These are phyloP conservation scores for Pyrenochaeta sp. DNA, from an alignment of 2,329 filamentous ascomycete genomes.

Conservation along the genomic window DNA sequence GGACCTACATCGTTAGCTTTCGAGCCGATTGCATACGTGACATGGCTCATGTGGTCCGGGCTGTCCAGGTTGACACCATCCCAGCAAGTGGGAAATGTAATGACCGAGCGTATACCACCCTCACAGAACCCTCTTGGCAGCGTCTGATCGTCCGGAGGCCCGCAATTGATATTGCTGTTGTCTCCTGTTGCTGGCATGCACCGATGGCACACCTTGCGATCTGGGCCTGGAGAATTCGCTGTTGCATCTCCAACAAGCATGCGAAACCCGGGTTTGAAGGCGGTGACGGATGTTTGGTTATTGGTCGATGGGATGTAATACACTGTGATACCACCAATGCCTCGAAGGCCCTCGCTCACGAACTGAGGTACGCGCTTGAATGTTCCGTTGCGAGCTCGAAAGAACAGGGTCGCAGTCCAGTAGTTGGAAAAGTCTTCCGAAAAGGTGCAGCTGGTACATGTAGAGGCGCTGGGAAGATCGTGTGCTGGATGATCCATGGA, in stretches of 20 bases:
- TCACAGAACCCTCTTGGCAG: slow-evolving; percentile 55
- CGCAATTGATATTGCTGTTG: slow-evolving; percentile 33
- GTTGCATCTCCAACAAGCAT: slow-evolving; percentile 55
- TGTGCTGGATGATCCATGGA: slow-evolving; percentile 45
- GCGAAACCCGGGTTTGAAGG: slow-evolving; percentile 68
- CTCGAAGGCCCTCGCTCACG: slow-evolving; percentile 23
- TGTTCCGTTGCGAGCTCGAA: slow-evolving; percentile 36
- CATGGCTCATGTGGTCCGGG: slow-evolving; percentile 69
- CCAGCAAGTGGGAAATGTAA: slow-evolving; percentile 79
- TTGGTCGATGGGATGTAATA: slow-evolving; percentile 35
- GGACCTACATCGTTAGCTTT: slow-evolving; percentile 33
- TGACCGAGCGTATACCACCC: slow-evolving; percentile 67
- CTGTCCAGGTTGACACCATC: slow-evolving; percentile 67
- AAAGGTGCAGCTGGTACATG: slow-evolving; percentile 40
- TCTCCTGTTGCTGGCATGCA: slow-evolving; percentile 35
- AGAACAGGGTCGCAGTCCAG: slow-evolving; percentile 36
- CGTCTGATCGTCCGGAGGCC: slow-evolving; percentile 25
- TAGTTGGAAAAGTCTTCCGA: slow-evolving; percentile 33
- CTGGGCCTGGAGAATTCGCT: slow-evolving; percentile 17
- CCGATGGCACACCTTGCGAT: slow-evolving; percentile 35
- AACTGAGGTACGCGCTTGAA: slow-evolving; percentile 39
- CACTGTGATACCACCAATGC: slow-evolving; percentile 38
- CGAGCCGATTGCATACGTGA: slow-evolving; percentile 58
- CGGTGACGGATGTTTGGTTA: slow-evolving; percentile 54
- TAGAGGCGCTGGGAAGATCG: slow-evolving; percentile 30